Conservation (phyloP, 2,329 filamentous ascomycete species). For the Nemania sp. region DNA sequence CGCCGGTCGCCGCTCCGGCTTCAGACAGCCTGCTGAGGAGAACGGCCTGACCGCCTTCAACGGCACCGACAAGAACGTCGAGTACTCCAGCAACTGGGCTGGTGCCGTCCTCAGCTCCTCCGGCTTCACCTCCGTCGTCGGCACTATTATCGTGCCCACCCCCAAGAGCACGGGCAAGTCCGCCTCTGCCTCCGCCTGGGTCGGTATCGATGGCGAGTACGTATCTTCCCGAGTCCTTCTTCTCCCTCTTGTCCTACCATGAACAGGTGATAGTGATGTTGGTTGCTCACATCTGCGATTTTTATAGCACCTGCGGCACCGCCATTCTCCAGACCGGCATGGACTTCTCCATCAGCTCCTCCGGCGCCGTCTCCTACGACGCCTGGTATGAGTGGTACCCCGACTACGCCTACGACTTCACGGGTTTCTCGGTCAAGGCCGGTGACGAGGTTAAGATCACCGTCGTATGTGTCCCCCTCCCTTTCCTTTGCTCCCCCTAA, state of each 20-base stretch:
- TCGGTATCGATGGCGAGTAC: slow-evolving; percentile 69
- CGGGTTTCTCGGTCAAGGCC: slow-evolving; percentile 54
- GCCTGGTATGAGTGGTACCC: slow-evolving; percentile 73
- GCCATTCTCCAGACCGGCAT: slow-evolving; percentile 70
- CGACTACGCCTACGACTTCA: slow-evolving; percentile 66
- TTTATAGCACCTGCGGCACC: slow-evolving; percentile 57
- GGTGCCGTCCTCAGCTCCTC: slow-evolving; percentile 65
- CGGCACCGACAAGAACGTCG: slow-evolving; percentile 55
- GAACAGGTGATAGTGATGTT: too few species aligned
- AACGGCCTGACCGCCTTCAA: slow-evolving; percentile 47
- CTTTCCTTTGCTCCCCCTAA: neutral
- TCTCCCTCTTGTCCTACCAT: neutral
- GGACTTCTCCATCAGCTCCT: slow-evolving; percentile 63
- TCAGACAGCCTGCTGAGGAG: slow-evolving; percentile 49
- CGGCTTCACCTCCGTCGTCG: slow-evolving; percentile 65
- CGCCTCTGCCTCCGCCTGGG: slow-evolving; percentile 56
- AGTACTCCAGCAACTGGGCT: slow-evolving; percentile 70
- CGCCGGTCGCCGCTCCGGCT: slow-evolving; percentile 37
- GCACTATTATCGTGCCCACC: slow-evolving; percentile 65
- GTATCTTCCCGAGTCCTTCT: neutral
- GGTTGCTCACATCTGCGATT: neutral
- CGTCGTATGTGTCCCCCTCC: slow-evolving; percentile 37
- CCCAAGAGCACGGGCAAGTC: slow-evolving; percentile 51
- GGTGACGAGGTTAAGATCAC: slow-evolving; percentile 48
- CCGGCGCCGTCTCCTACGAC: slow-evolving; percentile 58